A percentile compares a stretch with the other conserved stretches of the same genome.
Conservation (phyloP, 2,329 filamentous ascomycete genomes). For the Dendryphion nanum region DNA sequence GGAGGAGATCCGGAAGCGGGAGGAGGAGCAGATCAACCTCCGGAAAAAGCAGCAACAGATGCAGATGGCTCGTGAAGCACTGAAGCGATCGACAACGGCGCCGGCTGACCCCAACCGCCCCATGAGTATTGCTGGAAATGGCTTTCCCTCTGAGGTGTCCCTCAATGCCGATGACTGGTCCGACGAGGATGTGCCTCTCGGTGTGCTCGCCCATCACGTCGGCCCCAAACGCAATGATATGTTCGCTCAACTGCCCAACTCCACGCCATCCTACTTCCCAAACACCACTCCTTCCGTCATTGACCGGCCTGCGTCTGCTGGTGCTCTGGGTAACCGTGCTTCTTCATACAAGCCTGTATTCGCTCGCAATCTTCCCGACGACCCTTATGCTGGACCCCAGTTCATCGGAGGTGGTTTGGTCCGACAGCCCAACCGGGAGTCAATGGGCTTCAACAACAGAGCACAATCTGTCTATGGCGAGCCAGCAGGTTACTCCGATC, state of each 20-base stretch:
- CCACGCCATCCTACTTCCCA: conserved; percentile 31
- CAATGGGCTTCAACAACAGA: conserved; percentile 36
- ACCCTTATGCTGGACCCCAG: conserved; percentile 28
- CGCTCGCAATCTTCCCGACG: conserved; percentile 34
- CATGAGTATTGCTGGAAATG: conserved; percentile 18
- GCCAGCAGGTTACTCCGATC: conserved; percentile 19
- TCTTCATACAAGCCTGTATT: conserved; percentile 31
- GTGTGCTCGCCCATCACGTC: conserved; percentile 37
- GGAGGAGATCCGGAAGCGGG: conserved; percentile 31
- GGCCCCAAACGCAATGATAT: conserved; percentile 29
- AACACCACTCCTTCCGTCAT: conserved; percentile 11
- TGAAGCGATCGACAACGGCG: conserved; percentile 36
- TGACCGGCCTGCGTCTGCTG: conserved; percentile 36
- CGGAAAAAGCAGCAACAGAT: conserved; percentile 34
- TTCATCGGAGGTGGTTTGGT: conserved; percentile 37
- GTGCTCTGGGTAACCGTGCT: conserved; percentile 19
- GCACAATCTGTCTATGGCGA: conserved; percentile 35
- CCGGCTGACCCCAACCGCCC: conserved; percentile 16
- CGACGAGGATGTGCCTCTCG: conserved; percentile 39
- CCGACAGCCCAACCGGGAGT: conserved; percentile 32
- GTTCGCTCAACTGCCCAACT: conserved; percentile 28
- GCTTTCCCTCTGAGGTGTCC: conserved; percentile 36
- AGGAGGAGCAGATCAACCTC: conserved; percentile 29
- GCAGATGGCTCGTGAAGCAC: conserved; percentile 31
- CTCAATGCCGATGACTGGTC: conserved; percentile 37